phyloP scores from a whole-genome alignment of 441 rosid species.

The Geranium incanum region DNA sequence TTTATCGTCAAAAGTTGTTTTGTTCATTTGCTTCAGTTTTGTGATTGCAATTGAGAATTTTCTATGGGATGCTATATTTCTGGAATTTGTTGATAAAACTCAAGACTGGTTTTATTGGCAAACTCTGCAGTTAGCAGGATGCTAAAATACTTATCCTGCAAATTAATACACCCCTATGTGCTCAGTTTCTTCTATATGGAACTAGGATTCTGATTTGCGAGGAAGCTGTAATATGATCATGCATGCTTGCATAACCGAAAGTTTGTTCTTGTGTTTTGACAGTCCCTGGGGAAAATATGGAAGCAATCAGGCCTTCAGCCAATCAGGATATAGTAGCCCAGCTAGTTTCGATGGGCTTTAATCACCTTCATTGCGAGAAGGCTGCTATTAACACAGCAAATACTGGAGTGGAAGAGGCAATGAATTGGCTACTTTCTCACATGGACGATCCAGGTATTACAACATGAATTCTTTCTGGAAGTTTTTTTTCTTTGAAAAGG shows the following conservation, averaged over 20 bases:
- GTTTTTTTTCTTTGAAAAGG: background rate
- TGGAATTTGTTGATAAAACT: too few relatives aligned
- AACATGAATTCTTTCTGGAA: background rate
- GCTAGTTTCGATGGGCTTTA: conserved; percentile 88
- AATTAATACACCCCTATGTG: too few relatives aligned
- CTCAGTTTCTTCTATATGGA: background rate
- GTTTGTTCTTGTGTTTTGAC: background rate
- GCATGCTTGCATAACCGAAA: background rate
- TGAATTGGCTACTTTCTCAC: conserved; percentile 91
- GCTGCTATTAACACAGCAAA: conserved; percentile 80
- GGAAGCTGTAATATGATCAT: background rate
- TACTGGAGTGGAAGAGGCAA: conserved; percentile 87
- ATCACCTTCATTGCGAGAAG: conserved; percentile 80
- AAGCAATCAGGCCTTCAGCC: conserved; percentile 50
- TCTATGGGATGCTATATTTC: too few relatives aligned
- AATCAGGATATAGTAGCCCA: conserved; percentile 77
- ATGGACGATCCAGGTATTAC: conserved; percentile 83
- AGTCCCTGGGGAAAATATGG: conserved; percentile 48
- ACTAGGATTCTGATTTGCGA: background rate
- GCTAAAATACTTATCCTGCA: too few relatives aligned
- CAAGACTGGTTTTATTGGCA: too few relatives aligned
- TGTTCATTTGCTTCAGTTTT: too few relatives aligned
- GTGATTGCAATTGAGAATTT: too few relatives aligned
- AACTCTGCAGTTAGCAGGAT: too few relatives aligned
- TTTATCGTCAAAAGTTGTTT: too few relatives aligned